phyloP scores from a whole-genome alignment of 176 grass and related monocot genomes.

The Oryza nivara region DNA sequence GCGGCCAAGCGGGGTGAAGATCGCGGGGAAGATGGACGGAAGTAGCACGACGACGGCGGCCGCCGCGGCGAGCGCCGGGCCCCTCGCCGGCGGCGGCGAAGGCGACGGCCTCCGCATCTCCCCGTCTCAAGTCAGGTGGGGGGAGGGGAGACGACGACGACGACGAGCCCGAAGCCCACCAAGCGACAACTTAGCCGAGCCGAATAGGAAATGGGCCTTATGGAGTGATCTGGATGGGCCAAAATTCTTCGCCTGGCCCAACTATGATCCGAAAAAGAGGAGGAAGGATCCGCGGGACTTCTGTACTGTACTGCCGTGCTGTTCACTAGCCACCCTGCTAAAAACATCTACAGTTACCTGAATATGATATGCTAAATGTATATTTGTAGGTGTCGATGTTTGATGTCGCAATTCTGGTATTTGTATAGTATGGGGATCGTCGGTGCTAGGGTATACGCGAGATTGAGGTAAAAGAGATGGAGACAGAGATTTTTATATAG shows the following conservation, averaged over 20 bases:
- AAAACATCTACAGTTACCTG: too few relatives aligned
- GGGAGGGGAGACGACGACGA: not conserved
- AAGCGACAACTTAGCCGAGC: not conserved
- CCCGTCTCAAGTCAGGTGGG: not conserved
- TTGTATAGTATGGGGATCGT: too few relatives aligned
- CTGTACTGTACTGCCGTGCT: too few relatives aligned
- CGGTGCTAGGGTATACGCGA: too few relatives aligned
- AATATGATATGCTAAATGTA: too few relatives aligned
- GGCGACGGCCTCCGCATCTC: conserved; percentile 53
- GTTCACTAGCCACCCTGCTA: too few relatives aligned
- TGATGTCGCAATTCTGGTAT: too few relatives aligned
- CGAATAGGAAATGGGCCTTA: not conserved
- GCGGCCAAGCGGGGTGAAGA: conserved; percentile 62
- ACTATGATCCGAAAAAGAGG: not conserved
- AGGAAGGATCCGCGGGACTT: too few relatives aligned
- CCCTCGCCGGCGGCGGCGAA: conserved; percentile 46
- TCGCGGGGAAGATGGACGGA: conserved; percentile 54
- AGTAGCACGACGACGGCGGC: conserved; percentile 59
- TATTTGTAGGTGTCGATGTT: too few relatives aligned
- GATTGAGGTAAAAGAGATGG: too few relatives aligned
- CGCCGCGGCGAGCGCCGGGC: conserved; percentile 31
- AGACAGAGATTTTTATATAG: too few relatives aligned
- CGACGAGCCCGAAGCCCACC: not conserved
- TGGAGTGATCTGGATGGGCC: not conserved
- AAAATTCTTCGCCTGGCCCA: not conserved